phyloP scores from a whole-genome alignment of 75 land plant genomes.

The Selaginella tamariscina region DNA sequence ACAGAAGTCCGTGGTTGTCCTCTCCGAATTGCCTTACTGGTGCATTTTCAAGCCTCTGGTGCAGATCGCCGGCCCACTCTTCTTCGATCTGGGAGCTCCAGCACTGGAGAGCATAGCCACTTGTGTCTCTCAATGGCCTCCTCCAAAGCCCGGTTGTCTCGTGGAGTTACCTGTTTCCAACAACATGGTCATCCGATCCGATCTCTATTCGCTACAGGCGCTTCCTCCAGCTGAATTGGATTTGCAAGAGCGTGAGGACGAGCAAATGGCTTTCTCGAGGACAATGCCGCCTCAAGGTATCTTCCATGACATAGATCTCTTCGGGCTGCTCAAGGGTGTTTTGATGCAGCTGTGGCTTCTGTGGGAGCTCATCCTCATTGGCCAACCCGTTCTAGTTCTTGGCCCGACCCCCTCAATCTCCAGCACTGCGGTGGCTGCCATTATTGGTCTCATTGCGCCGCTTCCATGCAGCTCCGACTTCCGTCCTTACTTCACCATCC shows the following conservation, averaged over 20 bases:
- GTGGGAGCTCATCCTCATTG: constrained; percentile 9
- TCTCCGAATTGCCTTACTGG: background rate
- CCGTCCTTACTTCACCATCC: constrained; percentile 9
- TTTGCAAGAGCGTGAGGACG: background rate
- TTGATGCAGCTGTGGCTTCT: background rate
- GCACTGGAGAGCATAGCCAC: background rate
- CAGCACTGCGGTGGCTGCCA: background rate
- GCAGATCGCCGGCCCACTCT: constrained; percentile 9
- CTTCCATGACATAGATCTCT: constrained; percentile 8
- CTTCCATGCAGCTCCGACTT: constrained; percentile 8
- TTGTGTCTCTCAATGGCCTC: background rate
- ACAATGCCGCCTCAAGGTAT: background rate
- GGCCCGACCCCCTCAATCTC: background rate
- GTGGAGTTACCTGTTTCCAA: background rate
- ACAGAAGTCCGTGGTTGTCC: constrained; percentile 7
- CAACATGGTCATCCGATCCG: background rate
- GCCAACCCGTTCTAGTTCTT: background rate
- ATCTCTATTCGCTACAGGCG: background rate
- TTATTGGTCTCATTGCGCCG: background rate
- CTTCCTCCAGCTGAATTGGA: background rate
- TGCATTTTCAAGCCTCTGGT: constrained; percentile 3
- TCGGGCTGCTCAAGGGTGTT: background rate
- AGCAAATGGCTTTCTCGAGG: background rate
- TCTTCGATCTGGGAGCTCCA: background rate
- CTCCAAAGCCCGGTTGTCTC: background rate